Conservation (phyloP, 352 stramenopile genomes). For the Globisporangium cystogenes region DNA sequence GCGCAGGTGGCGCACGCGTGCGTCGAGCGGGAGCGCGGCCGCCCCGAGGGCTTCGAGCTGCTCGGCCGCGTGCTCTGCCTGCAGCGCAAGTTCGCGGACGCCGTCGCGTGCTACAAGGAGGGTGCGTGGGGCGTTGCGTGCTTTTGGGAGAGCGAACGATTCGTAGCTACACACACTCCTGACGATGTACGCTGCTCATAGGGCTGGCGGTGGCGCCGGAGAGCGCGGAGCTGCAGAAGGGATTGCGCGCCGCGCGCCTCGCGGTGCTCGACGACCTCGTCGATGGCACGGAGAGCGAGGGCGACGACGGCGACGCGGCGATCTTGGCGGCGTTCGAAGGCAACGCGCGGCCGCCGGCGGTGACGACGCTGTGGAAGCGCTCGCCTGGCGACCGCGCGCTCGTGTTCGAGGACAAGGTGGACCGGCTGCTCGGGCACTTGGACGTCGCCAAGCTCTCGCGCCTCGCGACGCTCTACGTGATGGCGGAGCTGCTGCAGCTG, state of each 20-base stretch:
- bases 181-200: too few relatives aligned
- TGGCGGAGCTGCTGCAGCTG: constrained; percentile 50
- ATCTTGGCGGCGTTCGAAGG: constrained; percentile 3
- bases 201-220: constrained; percentile 38
- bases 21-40: constrained; percentile 17
- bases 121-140: too few relatives aligned
- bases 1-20: constrained; percentile 21
- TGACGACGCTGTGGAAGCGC: neutral
- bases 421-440: constrained; percentile 44
- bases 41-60: constrained; percentile 25
- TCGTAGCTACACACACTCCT: too few relatives aligned
- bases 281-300: constrained; percentile 23
- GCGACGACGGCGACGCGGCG: constrained; percentile 6
- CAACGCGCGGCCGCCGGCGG: neutral
- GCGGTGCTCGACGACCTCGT: constrained; percentile 39
- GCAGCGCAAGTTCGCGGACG: constrained; percentile 27
- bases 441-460: constrained; percentile 47
- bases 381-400: constrained; percentile 13
- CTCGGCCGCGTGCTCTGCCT: constrained; percentile 28
- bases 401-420: constrained; percentile 55
- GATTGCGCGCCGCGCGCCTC: constrained; percentile 47
- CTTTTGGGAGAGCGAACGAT: too few relatives aligned
- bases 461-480: constrained; percentile 40
- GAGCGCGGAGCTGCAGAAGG: constrained; percentile 28
- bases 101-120: constrained; percentile 45